phyloP scores from a whole-genome alignment of 768 basidiomycete genomes.

The Lyophyllum semitale region DNA sequence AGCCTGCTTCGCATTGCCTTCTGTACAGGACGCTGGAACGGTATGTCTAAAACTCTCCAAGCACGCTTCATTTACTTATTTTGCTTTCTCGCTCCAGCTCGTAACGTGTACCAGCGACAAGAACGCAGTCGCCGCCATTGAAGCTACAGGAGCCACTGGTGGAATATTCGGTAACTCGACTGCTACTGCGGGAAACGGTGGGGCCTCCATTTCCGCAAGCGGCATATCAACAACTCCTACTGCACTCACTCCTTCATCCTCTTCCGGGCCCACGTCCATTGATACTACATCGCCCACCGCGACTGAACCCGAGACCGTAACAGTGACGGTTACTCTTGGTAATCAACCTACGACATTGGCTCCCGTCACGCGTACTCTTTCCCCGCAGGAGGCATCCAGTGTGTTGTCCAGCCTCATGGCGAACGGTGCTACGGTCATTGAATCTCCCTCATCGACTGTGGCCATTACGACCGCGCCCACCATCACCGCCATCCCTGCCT shows the following conservation, averaged over 20 bases:
- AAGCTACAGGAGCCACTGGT: conserved; percentile 46
- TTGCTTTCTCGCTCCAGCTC: conserved; percentile 27
- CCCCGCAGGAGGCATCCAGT: conserved; percentile 42
- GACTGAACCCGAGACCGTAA: conserved; percentile 18
- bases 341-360: conserved; percentile 27
- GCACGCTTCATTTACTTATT: neutral
- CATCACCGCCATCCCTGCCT: neutral
- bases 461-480: neutral
- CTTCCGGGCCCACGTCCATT: conserved; percentile 9
- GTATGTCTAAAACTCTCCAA: conserved; percentile 31
- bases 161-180: conserved; percentile 32
- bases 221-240: neutral
- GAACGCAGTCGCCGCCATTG: conserved; percentile 47
- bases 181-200: conserved; percentile 5
- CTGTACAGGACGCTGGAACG: conserved; percentile 40
- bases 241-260: conserved; percentile 1
- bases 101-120: conserved; percentile 54
- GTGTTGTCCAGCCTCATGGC: conserved; percentile 40
- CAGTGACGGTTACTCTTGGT: conserved; percentile 34
- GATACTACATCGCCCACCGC: neutral
- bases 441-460: conserved; percentile 1
- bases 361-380: conserved; percentile 42
- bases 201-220: neutral
- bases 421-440: conserved; percentile 19
- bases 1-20: conserved; percentile 56